These are phyloP conservation scores for Leptomonas seymouri DNA, from an alignment of 208 protist species.

Conservation along the genomic window DNA sequence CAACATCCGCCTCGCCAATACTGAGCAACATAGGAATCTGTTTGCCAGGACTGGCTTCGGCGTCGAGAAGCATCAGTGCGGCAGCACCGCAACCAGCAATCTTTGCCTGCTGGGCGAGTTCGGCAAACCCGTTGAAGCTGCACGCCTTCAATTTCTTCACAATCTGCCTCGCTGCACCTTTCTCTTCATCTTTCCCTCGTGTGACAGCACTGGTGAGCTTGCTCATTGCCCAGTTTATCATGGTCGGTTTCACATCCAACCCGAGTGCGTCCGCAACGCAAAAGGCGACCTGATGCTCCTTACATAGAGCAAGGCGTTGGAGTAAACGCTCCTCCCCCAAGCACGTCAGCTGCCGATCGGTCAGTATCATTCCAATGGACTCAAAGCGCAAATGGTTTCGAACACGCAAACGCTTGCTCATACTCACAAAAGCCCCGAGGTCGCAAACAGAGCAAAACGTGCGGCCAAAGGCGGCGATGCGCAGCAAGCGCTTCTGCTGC, in stretches of 20 bases:
- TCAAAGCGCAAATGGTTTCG: slow-evolving; percentile 83
- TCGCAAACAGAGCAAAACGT: slow-evolving; percentile 90
- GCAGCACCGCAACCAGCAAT: slow-evolving; percentile 46
- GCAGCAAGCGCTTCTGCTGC: slow-evolving; percentile 88
- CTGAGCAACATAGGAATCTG: slow-evolving; percentile 68
- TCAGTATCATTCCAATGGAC: slow-evolving; percentile 87
- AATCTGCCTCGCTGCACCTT: slow-evolving; percentile 40
- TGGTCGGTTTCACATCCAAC: slow-evolving; percentile 63
- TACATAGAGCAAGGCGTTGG: slow-evolving; percentile 67
- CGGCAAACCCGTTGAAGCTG: slow-evolving; percentile 51
- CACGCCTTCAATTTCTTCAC: slow-evolving; percentile 52
- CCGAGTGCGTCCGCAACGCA: slow-evolving; percentile 71
- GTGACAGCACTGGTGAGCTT: slow-evolving; percentile 63
- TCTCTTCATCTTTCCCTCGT: slow-evolving; percentile 32
- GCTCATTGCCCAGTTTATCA: slow-evolving; percentile 94
- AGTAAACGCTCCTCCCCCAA: slow-evolving; percentile 75
- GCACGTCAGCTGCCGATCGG: slow-evolving; percentile 74
- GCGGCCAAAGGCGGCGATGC: slow-evolving; percentile 94
- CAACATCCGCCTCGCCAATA: slow-evolving; percentile 71
- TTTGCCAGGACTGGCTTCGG: slow-evolving; percentile 49
- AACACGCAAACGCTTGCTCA: slow-evolving; percentile 79
- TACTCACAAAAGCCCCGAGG: slow-evolving; percentile 80
- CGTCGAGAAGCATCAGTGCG: slow-evolving; percentile 60
- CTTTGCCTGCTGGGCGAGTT: slow-evolving; percentile 62
- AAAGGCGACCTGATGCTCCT: slow-evolving; percentile 91